phyloP scores from a whole-genome alignment of 2,329 filamentous ascomycete genomes.

The Alternaria sp. region DNA sequence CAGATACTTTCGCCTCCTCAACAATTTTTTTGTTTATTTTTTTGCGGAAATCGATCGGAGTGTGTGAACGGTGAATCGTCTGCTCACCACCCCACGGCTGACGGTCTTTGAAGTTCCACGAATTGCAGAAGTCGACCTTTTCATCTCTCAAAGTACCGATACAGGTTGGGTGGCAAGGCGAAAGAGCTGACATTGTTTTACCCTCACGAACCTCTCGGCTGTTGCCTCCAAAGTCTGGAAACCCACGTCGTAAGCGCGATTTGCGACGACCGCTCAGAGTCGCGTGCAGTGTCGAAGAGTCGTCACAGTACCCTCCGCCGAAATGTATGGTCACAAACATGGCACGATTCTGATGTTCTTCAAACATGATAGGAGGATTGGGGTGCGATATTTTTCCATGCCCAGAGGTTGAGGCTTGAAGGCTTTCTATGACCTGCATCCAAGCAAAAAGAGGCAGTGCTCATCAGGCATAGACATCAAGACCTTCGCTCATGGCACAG shows the following conservation, averaged over 20 bases:
- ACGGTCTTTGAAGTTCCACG: constrained; percentile 10
- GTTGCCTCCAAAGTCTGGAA: not conserved
- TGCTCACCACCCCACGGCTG: constrained; percentile 10
- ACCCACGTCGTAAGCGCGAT: constrained; percentile 7
- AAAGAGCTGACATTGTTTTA: not conserved
- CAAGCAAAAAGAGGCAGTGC: constrained; percentile 2
- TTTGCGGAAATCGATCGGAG: constrained; percentile 5
- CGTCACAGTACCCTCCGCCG: not conserved
- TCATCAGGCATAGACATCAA: not conserved
- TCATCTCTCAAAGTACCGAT: constrained; percentile 11
- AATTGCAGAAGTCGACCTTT: not conserved
- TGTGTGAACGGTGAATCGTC: not conserved
- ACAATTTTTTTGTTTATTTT: constrained; percentile 15
- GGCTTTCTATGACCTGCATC: constrained; percentile 1
- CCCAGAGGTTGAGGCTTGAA: not conserved
- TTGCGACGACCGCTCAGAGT: not conserved
- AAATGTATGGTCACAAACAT: not conserved
- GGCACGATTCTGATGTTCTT: not conserved
- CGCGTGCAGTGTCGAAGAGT: not conserved
- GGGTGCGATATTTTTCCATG: not conserved
- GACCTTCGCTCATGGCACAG: not conserved
- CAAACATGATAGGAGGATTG: not conserved
- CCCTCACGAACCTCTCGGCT: not conserved
- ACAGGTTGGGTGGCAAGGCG: constrained; percentile 4
- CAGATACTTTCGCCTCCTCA: constrained; percentile 24